Percentiles rank a stretch among this genome's conserved stretches.
Evolutionary conservation across 768 basidiomycete genomes (phyloP).

Genomic region (Amanita fuliginea): DNA sequence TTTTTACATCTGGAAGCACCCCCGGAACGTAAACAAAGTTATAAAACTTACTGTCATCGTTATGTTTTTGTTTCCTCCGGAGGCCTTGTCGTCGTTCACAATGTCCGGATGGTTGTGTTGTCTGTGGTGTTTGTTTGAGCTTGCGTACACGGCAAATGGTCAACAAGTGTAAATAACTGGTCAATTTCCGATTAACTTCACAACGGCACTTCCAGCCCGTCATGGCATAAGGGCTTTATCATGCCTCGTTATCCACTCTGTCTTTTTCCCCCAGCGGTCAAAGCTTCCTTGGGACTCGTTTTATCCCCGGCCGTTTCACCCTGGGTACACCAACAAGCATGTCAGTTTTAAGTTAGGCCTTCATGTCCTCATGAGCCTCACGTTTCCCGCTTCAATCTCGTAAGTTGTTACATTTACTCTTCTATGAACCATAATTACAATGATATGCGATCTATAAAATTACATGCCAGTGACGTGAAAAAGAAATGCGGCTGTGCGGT

Average conservation of each 20-base stretch:
- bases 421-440: neutral
- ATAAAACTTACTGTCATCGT: constrained; percentile 2
- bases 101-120: neutral
- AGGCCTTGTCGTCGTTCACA: constrained; percentile 2
- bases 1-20: neutral
- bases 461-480: neutral
- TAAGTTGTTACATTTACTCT: neutral
- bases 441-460: neutral
- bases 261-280: no score
- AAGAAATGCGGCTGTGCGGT: neutral
- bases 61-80: neutral
- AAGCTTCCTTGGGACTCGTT: no score
- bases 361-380: no score
- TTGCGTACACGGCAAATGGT: neutral
- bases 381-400: no score
- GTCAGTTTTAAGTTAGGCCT: no score
- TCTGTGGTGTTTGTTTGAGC: neutral
- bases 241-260: no score
- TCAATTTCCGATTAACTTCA: no score
- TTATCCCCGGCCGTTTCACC: no score
- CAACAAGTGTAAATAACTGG: neutral
- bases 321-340: no score
- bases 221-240: no score
- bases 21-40: neutral
- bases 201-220: no score